These are phyloP conservation scores for Leishmania amazonensis DNA, from an alignment of 208 protist species.

Conservation along the genomic window DNA sequence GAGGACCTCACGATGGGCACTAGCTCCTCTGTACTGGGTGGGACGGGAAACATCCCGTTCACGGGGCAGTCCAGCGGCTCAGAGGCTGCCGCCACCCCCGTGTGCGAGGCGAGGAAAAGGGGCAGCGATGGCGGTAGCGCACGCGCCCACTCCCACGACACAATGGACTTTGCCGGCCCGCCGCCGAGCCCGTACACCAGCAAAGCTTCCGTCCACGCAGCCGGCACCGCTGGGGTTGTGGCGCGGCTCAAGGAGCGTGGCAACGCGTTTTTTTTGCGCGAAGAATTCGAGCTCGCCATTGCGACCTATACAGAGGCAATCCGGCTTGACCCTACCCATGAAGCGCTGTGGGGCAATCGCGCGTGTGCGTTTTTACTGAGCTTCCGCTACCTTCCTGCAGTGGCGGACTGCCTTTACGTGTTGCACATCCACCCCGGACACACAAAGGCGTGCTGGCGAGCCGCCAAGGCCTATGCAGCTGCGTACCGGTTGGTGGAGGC, in stretches of 20 bases:
- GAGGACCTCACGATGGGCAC: conserved; percentile 7
- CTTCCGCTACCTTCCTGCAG: conserved; percentile 56
- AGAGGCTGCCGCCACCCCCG: background rate
- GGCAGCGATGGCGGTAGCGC: background rate
- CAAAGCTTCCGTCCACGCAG: background rate
- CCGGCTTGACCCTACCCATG: conserved; percentile 44
- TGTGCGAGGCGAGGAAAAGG: background rate
- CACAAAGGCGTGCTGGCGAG: conserved; percentile 72
- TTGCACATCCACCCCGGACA: conserved; percentile 46
- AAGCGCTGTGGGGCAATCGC: conserved; percentile 70
- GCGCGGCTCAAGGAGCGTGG: conserved; percentile 55
- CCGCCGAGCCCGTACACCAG: background rate
- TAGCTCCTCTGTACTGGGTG: background rate
- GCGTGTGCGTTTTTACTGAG: conserved; percentile 71
- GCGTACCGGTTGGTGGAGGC: conserved; percentile 33
- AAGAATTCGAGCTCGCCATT: conserved; percentile 56
- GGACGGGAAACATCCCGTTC: background rate
- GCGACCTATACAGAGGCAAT: conserved; percentile 74
- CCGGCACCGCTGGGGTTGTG: background rate
- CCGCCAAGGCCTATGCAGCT: conserved; percentile 60
- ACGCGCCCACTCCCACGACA: background rate
- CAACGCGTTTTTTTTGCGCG: conserved; percentile 55
- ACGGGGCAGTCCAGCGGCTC: background rate
- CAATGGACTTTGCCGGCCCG: background rate
- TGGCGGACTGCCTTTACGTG: conserved; percentile 72